A percentile compares a stretch with the other conserved stretches of the same genome.
These are phyloP conservation scores for Phytophthora nicotianae DNA, from an alignment of 352 stramenopile species.

Conservation along the genomic window DNA sequence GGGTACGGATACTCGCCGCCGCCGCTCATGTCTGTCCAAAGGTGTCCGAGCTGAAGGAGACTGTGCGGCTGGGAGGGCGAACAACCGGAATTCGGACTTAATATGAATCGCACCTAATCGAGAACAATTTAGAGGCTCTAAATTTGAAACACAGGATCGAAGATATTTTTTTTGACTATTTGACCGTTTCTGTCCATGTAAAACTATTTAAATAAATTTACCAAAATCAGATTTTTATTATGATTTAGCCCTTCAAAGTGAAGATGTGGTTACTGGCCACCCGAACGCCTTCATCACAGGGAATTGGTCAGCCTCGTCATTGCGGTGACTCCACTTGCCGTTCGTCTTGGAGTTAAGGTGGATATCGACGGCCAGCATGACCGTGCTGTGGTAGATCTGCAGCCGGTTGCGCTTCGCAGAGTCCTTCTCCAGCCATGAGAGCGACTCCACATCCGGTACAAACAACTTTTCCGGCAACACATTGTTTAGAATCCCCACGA, in stretches of 20 bases:
- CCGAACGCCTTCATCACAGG: constrained; percentile 27
- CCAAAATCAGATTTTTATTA: too few species aligned
- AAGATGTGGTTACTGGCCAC: not conserved
- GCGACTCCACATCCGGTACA: constrained; percentile 32
- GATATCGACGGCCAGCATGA: constrained; percentile 52
- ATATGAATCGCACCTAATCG: not conserved
- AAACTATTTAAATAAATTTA: too few species aligned
- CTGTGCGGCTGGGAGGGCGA: constrained; percentile 23
- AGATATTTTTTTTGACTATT: too few species aligned
- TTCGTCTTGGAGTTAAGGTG: constrained; percentile 52
- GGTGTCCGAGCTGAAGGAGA: constrained; percentile 20
- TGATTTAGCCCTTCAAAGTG: too few species aligned
- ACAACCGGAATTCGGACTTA: constrained; percentile 10
- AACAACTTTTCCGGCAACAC: constrained; percentile 49
- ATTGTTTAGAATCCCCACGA: constrained; percentile 64
- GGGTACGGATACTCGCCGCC: constrained; percentile 86
- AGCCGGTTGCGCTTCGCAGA: constrained; percentile 39
- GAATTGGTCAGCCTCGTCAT: constrained; percentile 12
- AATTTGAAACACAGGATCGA: too few species aligned
- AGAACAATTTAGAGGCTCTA: too few species aligned
- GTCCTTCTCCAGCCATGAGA: constrained; percentile 36
- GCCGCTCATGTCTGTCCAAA: constrained; percentile 60
- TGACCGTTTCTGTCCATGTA: too few species aligned
- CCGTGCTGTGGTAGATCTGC: constrained; percentile 53
- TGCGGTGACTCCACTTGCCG: constrained; percentile 13